Evolutionary conservation across 2,329 filamentous ascomycete genomes (phyloP).

Genomic region (Drechslera avenae): DNA sequence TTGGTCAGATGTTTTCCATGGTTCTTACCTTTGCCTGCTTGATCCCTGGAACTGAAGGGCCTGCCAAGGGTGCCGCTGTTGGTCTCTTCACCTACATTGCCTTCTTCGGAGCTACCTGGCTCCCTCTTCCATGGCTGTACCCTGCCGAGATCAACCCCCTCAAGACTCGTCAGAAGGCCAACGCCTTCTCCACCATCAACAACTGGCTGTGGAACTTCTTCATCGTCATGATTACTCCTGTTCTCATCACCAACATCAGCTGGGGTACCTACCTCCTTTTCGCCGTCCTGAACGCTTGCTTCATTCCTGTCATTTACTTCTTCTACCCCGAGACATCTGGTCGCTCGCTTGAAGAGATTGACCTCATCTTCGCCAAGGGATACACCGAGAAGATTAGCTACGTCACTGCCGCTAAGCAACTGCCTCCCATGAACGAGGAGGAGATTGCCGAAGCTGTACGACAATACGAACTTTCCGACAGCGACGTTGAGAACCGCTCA

Average conservation of each 20-base stretch:
- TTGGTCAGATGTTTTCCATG: slow-evolving; percentile 60
- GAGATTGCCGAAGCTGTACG: slow-evolving; percentile 42
- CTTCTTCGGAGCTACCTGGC: slow-evolving; percentile 69
- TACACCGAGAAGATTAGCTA: slow-evolving; percentile 45
- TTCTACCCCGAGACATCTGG: slow-evolving; percentile 62
- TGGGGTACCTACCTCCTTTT: slow-evolving; percentile 56
- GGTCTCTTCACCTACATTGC: slow-evolving; percentile 73
- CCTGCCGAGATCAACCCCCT: slow-evolving; percentile 60
- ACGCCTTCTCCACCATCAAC: slow-evolving; percentile 59
- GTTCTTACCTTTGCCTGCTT: slow-evolving; percentile 49
- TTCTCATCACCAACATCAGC: slow-evolving; percentile 44
- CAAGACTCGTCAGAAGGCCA: slow-evolving; percentile 61
- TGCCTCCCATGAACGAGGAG: slow-evolving; percentile 41
- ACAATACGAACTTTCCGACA: slow-evolving; percentile 41
- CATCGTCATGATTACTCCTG: slow-evolving; percentile 53
- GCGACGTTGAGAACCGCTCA: slow-evolving; percentile 42
- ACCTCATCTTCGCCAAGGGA: slow-evolving; percentile 55
- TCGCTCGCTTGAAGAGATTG: slow-evolving; percentile 58
- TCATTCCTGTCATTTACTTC: slow-evolving; percentile 60
- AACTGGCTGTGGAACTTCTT: slow-evolving; percentile 62
- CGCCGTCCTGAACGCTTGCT: slow-evolving; percentile 57
- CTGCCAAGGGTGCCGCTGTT: slow-evolving; percentile 59
- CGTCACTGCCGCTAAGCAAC: slow-evolving; percentile 45
- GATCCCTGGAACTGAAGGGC: slow-evolving; percentile 42
- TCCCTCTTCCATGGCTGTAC: slow-evolving; percentile 66